Base-by-base conservation (phyloP, 306 rosid genomes). In the Malus fusca region DNA sequence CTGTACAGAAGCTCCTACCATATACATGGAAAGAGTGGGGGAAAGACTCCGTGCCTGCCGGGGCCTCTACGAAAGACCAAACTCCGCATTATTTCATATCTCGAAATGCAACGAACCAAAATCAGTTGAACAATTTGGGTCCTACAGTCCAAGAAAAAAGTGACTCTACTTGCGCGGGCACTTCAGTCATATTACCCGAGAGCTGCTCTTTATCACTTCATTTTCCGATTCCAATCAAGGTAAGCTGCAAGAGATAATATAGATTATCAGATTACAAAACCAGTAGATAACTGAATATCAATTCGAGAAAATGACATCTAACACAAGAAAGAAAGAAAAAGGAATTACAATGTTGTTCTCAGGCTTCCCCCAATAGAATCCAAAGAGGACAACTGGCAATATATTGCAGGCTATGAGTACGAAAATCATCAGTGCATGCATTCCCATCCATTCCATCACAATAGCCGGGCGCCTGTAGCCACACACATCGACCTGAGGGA, bases 361-460 rank as follows among this genome's bases (percentile, higher is more conserved):
- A 76, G 99, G 99, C 59, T 72, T 82, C 71, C 86, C 83, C 91
- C 92, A 90, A 30, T 89, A 96, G 74, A 92, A 88, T 68, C 99
- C 99, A 73, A 88, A 97, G 66, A 96, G 77, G 80, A 92, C 52
- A 78, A 96, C 80, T 13, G 99, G 99, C 55, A 96, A 79, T 68
- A 96, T 76, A 14, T 96, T 92, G 96, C 99, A 89, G 74, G 97
- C 98, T 1, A 88, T 88, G 17, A 96, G 88, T 62, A 87, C 66
- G 75, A 78, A 96, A 33, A 96, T 92, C 82, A 88, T 81, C 65
- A 96, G 80, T 8, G 99, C 99, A 81, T 96, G 97, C 91, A 60
- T 87, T 21, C 99, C 99, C 88, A 90, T 89, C 99, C 97, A 96
- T 87, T 96, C 90, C 82, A 89, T 56, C 77, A 92, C 83, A 70